Evolutionary conservation across 768 basidiomycete species (phyloP), one percentile per base, ranked within the genome.

Genomic region (Lentinula detonsa): DNA sequence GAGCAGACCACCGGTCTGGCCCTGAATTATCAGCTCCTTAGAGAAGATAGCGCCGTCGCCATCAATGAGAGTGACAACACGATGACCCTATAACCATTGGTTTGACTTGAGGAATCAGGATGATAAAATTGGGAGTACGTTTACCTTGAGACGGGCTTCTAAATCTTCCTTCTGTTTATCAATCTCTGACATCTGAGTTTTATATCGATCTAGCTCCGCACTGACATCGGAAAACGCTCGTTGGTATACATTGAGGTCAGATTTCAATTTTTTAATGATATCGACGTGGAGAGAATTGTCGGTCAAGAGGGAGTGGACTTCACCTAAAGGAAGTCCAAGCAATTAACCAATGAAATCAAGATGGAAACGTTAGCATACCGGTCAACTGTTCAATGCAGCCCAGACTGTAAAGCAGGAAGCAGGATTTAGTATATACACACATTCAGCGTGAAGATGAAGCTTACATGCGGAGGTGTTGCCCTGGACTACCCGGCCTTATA

Each of bases 11-110:
- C 87, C 87, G 21, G 75, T 72, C 62, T 80, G 79, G 13, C 87
- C 87, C 63, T 78, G 78, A 13, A 72, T 65, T 50, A 88, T 79
- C 28, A 87, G 72, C 42, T 84, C 77, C 15, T 72, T 67, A 7
- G 77, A 72, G 65, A 89, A 89, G 59, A 88, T 87, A 6, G 81
- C 71, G 23, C 81, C 82, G 65, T 89, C 87, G 37, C 88, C 88
- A 61, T 90, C 87, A 61, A 90, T 72, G 50, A 90, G 75, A 72
- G 81, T 72, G 40, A 78, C 74, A 43, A 78, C 69, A 53, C 76
- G 75, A 53, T 69, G 68, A 42, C 75, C 73, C n/a, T 62, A 31
- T 13, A 18, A 21, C 5, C 8, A 15, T n/a, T 31, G 21, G 21
- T 6, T 42, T 50, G 5, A 31, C 6, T 7, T 35, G 28, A 37